phyloP scores from a whole-genome alignment of 2,329 filamentous ascomycete genomes.

The Fonsecaea pedrosoi region DNA sequence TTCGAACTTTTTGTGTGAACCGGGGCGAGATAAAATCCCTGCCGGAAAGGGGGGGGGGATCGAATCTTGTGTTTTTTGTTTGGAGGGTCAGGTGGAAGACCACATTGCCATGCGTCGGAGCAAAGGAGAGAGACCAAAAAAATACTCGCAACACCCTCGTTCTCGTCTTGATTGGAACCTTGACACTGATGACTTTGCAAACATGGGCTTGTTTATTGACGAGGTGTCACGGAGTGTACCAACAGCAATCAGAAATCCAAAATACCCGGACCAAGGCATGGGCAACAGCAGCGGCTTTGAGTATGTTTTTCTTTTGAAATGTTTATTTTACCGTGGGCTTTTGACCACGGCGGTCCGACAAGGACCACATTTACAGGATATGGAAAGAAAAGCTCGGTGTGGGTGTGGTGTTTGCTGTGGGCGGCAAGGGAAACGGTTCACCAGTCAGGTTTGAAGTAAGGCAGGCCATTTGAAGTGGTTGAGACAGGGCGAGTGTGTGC shows the following conservation, averaged over 20 bases:
- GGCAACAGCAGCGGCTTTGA: constrained; percentile 21
- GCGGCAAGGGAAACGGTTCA: constrained; percentile 20
- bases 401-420: constrained; percentile 1
- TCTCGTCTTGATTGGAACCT: constrained; percentile 40
- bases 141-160: constrained; percentile 38
- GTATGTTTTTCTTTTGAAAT: constrained; percentile 16
- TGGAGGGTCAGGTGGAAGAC: constrained; percentile 24
- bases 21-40: constrained; percentile 28
- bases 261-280: constrained; percentile 31
- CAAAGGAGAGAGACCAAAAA: constrained; percentile 7
- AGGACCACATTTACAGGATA: constrained; percentile 32
- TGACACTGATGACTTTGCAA: constrained; percentile 42
- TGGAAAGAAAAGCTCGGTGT: constrained; percentile 20
- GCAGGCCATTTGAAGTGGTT: constrained; percentile 18
- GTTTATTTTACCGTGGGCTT: constrained; percentile 13
- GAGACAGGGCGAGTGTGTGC: constrained; percentile 14
- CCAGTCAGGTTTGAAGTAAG: constrained; percentile 21
- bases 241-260: constrained; percentile 36
- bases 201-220: constrained; percentile 36
- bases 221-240: constrained; percentile 42
- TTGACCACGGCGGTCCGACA: constrained; percentile 20
- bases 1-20: constrained; percentile 35
- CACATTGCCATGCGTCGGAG: constrained; percentile 4
- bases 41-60: constrained; percentile 8
- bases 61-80: constrained; percentile 23